Evolutionary conservation across 495 filamentous ascomycete species (phyloP), one percentile per base, ranked within the genome.

Genomic region (Penicillium riverlandense): DNA sequence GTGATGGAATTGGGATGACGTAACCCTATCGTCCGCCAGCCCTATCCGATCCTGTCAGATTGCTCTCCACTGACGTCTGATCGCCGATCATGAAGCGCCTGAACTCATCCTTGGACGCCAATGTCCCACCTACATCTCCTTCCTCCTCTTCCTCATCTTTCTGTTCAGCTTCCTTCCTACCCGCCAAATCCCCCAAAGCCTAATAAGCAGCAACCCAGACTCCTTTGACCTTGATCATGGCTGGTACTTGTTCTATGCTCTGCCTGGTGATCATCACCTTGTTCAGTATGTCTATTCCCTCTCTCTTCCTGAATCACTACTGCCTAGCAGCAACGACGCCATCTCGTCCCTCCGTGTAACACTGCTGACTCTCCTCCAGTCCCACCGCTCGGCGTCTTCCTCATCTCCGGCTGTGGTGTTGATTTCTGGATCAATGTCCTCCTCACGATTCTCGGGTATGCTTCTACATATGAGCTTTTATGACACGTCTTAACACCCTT

Each of bases 401-500:
- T 82, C 42, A 72, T 84, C 45, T 69, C 78, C 29, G 81, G 80
- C 46, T 84, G 79, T 57, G 74, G 78, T 39, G 70, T 65, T n/a
- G 81, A 85, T 47, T 66, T 85, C 16, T 63, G 80, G 38, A 78
- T 84, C 57, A 85, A 85, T 54, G 76, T 85, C 50, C 58, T 71
- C 29, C 65, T 85, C 16, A 84, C 80, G 0, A 55, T 77, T 41
- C 68, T 85, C 4, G 81, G 78, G 72, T 83, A 62, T 55, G 74
- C 61, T 22, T 14, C 40, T 10, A 33, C n/a, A 34, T 12, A 10
- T 34, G 6, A 4, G 9, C 32, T 8, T 34, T 8, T 22, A 22
- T 4, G 22, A 6, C 22, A 22, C 22, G 22, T 22, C 22, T 6
- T 22, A 22, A 22, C 6, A 22, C 4, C 22, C 4, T 6, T 22